Conservation (phyloP, 768 basidiomycete species). For the Scleroderma bovista region DNA sequence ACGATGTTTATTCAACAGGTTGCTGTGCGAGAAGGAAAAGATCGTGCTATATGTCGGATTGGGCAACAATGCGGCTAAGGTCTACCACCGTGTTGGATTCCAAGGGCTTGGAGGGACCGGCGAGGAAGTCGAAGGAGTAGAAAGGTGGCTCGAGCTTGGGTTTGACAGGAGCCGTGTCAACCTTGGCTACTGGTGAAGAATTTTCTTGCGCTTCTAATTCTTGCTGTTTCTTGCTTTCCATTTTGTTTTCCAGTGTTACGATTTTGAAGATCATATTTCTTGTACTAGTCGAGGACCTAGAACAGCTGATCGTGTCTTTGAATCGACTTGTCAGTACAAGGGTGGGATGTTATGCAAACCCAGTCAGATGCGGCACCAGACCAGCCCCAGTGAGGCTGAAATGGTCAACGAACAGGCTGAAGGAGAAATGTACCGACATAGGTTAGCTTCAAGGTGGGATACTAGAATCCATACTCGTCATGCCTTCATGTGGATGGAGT, state of each 20-base stretch:
- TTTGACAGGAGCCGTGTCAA: constrained; percentile 43
- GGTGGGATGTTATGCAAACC: too few species aligned
- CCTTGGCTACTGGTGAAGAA: constrained; percentile 65
- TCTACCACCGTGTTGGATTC: constrained; percentile 67
- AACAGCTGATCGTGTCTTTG: too few species aligned
- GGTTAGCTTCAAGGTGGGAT: too few species aligned
- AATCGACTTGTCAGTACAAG: too few species aligned
- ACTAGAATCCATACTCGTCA: too few species aligned
- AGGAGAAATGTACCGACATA: too few species aligned
- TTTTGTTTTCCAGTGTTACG: not conserved
- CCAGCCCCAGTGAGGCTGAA: too few species aligned
- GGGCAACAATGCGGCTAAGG: constrained; percentile 40
- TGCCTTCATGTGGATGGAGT: too few species aligned
- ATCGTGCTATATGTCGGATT: constrained; percentile 67
- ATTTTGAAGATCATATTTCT: too few species aligned
- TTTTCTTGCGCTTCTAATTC: not conserved
- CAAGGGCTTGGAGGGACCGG: constrained; percentile 38
- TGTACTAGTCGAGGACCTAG: too few species aligned
- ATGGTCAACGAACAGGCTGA: too few species aligned
- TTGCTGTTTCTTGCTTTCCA: not conserved
- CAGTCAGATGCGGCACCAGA: too few species aligned
- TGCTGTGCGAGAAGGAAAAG: constrained; percentile 36
- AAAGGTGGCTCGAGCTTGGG: constrained; percentile 60
- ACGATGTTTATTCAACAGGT: constrained; percentile 16
- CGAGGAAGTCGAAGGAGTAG: constrained; percentile 38